Base-by-base conservation (phyloP, 208 protist genomes). In the Perkinsela sp. region DNA sequence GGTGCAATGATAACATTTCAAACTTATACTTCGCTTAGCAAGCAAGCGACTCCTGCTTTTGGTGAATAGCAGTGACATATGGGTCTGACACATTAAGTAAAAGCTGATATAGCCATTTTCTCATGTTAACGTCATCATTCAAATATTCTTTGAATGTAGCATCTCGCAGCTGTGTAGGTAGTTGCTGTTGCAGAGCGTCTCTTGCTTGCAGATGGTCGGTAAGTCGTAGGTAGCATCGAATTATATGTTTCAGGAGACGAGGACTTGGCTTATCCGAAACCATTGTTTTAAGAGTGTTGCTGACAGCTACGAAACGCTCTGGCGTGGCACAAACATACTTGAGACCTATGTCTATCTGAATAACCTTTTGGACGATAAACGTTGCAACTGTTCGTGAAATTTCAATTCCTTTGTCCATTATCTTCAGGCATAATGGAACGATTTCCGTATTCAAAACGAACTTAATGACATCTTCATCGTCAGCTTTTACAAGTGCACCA, bases 301-400 rank as follows among this genome's bases (percentile, higher is more conserved):
- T 82, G 6, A 98, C 92, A 30, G 90, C 88, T 69, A 85, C 94
- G 75, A 97, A 97, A 1, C 93, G 79, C 31, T 97, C 93, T 28
- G 89, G 86, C 0, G 85, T 96, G 1, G 90, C 81, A 77, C 94
- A 98, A 28, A 96, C 94, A 74, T 98, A 98, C 66, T 83, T 71
- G 22, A 98, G 85, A 0, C 97, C 96, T 57, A 88, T 83, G 15
- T 98, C 92, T 31, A 96, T 93, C 13, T 93, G 78, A 0, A 99
- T 78, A 31, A 99, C 95, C 80, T 98, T 98, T 79, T 98, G 94
- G 31, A 99, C 90, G 69, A 99, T 97, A 77, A 98, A 98, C 29
- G 96, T 98, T 6, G 96, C 94, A 0, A 95, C 93, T 22, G 95
- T 98, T 78, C 95, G 95, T 16, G 88, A 95, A 22, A 97, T 81